Evolutionary conservation across 345 rosid species (phyloP).

Genomic region (Fremontodendron californicum): DNA sequence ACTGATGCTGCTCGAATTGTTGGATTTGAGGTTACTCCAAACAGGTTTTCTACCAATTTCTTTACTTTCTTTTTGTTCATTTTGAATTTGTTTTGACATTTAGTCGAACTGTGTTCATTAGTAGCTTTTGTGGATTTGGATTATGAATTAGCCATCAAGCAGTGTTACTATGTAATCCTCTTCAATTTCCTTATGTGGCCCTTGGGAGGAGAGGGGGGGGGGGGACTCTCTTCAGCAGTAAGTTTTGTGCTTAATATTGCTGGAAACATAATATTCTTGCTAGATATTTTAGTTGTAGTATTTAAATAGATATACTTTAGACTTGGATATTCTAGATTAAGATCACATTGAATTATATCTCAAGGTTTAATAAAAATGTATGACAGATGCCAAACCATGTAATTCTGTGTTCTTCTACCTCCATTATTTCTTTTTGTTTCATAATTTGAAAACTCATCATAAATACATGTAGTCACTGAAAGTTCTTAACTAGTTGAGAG

Average conservation of each 20-base stretch:
- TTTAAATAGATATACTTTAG: not conserved
- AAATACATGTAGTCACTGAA: not conserved
- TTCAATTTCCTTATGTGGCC: not conserved
- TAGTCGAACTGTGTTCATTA: not conserved
- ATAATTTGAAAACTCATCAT: not conserved
- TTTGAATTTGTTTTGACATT: not conserved
- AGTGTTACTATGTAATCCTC: not conserved
- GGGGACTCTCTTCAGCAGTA: too few relatives aligned
- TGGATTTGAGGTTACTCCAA: slow-evolving; percentile 92
- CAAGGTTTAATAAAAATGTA: not conserved
- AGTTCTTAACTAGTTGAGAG: not conserved
- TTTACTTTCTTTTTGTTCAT: not conserved
- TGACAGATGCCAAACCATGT: not conserved
- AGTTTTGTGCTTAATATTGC: not conserved
- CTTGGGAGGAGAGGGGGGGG: too few relatives aligned
- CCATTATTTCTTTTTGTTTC: not conserved
- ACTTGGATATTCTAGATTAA: not conserved
- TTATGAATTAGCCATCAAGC: not conserved
- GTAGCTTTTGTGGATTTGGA: not conserved
- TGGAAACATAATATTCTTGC: not conserved
- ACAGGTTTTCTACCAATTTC: slow-evolving; percentile 48
- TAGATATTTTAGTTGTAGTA: not conserved
- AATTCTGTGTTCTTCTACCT: not conserved
- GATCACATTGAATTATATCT: not conserved
- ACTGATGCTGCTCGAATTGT: slow-evolving; percentile 88